A percentile compares a stretch with the other conserved stretches of the same genome.
Conservation (phyloP, 1,139 yeast genomes). For the Schizosaccharomyces versatilis region DNA sequence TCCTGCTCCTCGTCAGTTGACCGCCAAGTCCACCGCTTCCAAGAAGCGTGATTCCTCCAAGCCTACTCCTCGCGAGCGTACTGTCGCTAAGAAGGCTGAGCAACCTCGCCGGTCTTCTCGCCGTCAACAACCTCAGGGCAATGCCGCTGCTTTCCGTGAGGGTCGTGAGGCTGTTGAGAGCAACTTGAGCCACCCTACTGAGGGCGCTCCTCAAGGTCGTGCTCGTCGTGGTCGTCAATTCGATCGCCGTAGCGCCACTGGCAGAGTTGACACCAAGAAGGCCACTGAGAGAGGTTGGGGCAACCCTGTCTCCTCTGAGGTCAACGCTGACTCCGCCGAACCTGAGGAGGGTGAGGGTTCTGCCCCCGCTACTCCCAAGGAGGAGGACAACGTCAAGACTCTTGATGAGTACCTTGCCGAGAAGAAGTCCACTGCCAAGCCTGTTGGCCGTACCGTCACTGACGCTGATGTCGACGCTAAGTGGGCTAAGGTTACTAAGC, state of each 20-base stretch:
- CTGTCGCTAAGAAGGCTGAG: constrained; percentile 1
- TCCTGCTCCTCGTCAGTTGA: constrained; percentile 46
- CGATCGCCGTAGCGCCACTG: constrained; percentile 16
- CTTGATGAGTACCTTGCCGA: constrained; percentile 55
- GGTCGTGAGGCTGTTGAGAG: constrained; percentile 7
- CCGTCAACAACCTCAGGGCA: background rate
- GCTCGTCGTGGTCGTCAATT: constrained; percentile 22
- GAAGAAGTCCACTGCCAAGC: constrained; percentile 21
- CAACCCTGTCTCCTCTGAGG: constrained; percentile 11
- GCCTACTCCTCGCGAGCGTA: constrained; percentile 8
- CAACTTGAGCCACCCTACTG: constrained; percentile 19
- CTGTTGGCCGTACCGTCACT: constrained; percentile 29
- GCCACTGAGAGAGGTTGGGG: constrained; percentile 75
- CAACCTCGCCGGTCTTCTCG: background rate
- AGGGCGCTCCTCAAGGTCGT: constrained; percentile 18
- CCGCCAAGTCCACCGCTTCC: constrained; percentile 62
- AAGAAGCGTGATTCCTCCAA: constrained; percentile 70
- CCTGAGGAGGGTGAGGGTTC: constrained; percentile 18
- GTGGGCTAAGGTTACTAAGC: constrained; percentile 24
- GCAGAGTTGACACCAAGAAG: constrained; percentile 44
- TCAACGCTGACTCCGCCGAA: constrained; percentile 26
- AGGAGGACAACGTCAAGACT: constrained; percentile 27
- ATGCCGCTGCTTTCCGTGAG: constrained; percentile 4
- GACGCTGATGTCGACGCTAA: constrained; percentile 38
- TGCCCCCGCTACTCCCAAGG: constrained; percentile 8